phyloP scores from a whole-genome alignment of 2,329 filamentous ascomycete genomes.

The Laburnicola sp. region DNA sequence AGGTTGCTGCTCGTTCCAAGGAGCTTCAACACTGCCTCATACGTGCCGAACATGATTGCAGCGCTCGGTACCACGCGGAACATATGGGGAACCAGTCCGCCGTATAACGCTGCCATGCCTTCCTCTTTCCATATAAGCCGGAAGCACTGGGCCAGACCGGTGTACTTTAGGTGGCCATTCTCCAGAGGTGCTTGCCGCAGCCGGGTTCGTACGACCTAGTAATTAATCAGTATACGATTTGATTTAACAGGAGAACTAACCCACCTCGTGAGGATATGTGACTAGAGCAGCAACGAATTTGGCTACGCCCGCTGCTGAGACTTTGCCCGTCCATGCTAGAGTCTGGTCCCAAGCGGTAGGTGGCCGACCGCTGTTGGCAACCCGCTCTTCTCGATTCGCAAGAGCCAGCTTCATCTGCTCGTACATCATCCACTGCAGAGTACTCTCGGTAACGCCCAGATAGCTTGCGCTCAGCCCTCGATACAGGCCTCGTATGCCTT shows the following conservation, averaged over 20 bases:
- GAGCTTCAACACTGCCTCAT: conserved; percentile 55
- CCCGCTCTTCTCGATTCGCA: conserved; percentile 62
- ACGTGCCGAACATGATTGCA: conserved; percentile 96
- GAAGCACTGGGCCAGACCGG: conserved; percentile 86
- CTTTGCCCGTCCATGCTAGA: conserved; percentile 76
- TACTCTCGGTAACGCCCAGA: conserved; percentile 85
- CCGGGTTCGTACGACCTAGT: conserved; percentile 75
- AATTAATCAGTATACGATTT: background rate
- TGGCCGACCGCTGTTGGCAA: conserved; percentile 60
- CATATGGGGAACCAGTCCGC: conserved; percentile 87
- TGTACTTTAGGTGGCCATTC: conserved; percentile 78
- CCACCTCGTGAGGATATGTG: conserved; percentile 90
- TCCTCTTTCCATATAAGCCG: conserved; percentile 85
- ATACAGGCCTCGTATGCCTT: conserved; percentile 82
- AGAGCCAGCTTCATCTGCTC: conserved; percentile 86
- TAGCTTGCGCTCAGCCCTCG: conserved; percentile 91
- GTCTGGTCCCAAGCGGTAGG: conserved; percentile 73
- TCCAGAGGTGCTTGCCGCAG: conserved; percentile 80
- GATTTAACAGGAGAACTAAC: conserved; percentile 19
- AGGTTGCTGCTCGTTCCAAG: conserved; percentile 50
- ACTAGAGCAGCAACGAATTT: conserved; percentile 83
- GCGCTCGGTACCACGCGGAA: conserved; percentile 89
- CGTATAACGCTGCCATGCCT: conserved; percentile 82
- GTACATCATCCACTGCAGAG: conserved; percentile 91
- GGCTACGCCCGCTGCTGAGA: conserved; percentile 76